phyloP scores from a whole-genome alignment of 257 asterid genomes.

The Rehmannia glutinosa region DNA sequence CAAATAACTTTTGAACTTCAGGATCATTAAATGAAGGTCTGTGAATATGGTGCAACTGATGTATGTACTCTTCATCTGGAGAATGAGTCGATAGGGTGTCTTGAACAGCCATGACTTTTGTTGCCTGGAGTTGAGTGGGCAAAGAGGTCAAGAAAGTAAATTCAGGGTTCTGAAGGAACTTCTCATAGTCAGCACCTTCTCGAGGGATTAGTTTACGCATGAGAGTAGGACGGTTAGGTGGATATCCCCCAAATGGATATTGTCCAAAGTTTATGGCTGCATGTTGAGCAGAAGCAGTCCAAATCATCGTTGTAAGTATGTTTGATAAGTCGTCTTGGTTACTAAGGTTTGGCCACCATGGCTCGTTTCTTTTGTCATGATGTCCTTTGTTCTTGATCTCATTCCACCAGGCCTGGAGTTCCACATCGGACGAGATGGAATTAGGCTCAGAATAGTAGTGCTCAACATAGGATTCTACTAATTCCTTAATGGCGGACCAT shows the following conservation, averaged over 20 bases:
- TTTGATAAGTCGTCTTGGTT: conserved; percentile 64
- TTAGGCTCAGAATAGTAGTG: conserved; percentile 59
- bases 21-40: conserved; percentile 52
- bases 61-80: conserved; percentile 74
- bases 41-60: conserved; percentile 66
- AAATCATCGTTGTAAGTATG: conserved; percentile 69
- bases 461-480: conserved; percentile 74
- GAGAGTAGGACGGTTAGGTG: conserved; percentile 85
- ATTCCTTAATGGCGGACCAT: conserved; percentile 76
- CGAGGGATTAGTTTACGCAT: conserved; percentile 68
- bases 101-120: conserved; percentile 94
- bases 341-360: conserved; percentile 85
- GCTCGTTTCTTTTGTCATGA: conserved; percentile 57
- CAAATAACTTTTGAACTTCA: conserved; percentile 52
- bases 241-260: conserved; percentile 86
- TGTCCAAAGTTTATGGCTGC: conserved; percentile 98
- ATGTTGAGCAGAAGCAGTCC: conserved; percentile 94
- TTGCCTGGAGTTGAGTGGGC: conserved; percentile 91
- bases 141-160: conserved; percentile 71
- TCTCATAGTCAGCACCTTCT: conserved; percentile 50
- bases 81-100: conserved; percentile 89
- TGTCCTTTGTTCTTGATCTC: conserved; percentile 86
- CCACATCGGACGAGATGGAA: conserved; percentile 57
- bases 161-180: conserved; percentile 63
- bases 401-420: conserved; percentile 90